These are phyloP conservation scores for Talaromyces adpressus DNA, from an alignment of 495 filamentous ascomycete species.

Conservation along the genomic window DNA sequence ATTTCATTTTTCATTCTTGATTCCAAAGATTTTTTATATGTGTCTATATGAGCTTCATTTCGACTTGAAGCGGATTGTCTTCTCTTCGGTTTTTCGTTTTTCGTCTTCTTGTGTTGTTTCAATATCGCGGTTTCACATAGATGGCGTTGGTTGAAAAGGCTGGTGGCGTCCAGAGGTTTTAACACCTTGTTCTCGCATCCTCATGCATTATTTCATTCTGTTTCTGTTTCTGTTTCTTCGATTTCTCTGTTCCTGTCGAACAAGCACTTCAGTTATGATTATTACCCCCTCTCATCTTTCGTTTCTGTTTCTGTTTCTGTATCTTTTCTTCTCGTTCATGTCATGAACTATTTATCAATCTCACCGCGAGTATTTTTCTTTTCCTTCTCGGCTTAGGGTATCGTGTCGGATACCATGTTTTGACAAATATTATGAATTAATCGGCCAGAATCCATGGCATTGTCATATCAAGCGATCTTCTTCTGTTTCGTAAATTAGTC, in stretches of 20 bases:
- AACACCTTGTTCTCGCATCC: not conserved
- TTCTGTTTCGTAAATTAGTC: not conserved
- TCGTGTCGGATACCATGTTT: not conserved
- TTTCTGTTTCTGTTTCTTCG: conserved; percentile 41
- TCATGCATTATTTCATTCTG: conserved; percentile 20
- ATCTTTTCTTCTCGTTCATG: not conserved
- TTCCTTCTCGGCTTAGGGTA: not conserved
- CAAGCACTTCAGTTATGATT: not conserved
- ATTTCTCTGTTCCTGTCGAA: conserved; percentile 3
- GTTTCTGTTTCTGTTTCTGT: not conserved
- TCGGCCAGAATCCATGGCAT: not conserved
- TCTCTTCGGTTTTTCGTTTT: conserved; percentile 20
- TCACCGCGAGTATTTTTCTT: not conserved
- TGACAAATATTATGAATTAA: not conserved
- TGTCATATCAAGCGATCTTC: not conserved
- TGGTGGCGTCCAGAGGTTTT: not conserved
- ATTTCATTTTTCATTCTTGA: conserved; percentile 13
- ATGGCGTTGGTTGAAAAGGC: conserved; percentile 6
- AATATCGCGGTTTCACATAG: not conserved
- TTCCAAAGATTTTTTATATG: conserved; percentile 6
- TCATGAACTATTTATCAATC: not conserved
- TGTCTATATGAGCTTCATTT: conserved; percentile 18
- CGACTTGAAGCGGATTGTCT: conserved; percentile 27
- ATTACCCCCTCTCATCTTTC: not conserved
- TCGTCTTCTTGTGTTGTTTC: conserved; percentile 11